Conservation (phyloP, 345 rosid genomes). For the Mercurialis annua region DNA sequence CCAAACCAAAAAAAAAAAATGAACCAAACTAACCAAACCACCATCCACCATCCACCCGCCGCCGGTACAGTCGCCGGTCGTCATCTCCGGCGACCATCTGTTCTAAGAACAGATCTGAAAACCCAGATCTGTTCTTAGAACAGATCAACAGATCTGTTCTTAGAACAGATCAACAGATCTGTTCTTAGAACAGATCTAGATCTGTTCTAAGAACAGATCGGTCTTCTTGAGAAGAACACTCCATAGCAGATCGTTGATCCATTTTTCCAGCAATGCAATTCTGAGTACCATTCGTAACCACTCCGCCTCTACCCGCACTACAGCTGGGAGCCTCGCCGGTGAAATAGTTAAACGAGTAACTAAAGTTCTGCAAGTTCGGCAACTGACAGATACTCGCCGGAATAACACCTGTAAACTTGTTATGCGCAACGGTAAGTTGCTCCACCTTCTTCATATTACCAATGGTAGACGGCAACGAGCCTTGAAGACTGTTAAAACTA, state of each 20-base stretch:
- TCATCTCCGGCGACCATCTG: too few relatives aligned
- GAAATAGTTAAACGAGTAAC: conserved; percentile 62
- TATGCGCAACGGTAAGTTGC: conserved; percentile 62
- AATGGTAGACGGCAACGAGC: conserved; percentile 45
- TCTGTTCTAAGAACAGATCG: too few relatives aligned
- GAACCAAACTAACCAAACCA: too few relatives aligned
- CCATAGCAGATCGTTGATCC: conserved; percentile 46
- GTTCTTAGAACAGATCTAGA: too few relatives aligned
- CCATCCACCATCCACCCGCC: too few relatives aligned
- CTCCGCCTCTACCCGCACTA: conserved; percentile 31
- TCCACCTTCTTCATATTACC: conserved; percentile 66
- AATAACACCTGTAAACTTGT: conserved; percentile 51
- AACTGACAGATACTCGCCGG: conserved; percentile 54
- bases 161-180: too few relatives aligned
- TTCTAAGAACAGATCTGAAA: too few relatives aligned
- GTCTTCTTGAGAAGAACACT: conserved; percentile 51
- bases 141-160: too few relatives aligned
- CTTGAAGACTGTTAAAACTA: conserved; percentile 52
- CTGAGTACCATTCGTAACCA: conserved; percentile 31
- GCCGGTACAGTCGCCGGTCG: too few relatives aligned
- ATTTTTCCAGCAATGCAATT: conserved; percentile 51
- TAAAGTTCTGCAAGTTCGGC: conserved; percentile 56
- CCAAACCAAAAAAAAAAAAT: too few relatives aligned
- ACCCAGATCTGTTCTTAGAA: too few relatives aligned
- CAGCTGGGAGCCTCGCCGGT: conserved; percentile 58